Conservation (phyloP, 257 asterid genomes). For the Nicotiana obtusifolia region DNA sequence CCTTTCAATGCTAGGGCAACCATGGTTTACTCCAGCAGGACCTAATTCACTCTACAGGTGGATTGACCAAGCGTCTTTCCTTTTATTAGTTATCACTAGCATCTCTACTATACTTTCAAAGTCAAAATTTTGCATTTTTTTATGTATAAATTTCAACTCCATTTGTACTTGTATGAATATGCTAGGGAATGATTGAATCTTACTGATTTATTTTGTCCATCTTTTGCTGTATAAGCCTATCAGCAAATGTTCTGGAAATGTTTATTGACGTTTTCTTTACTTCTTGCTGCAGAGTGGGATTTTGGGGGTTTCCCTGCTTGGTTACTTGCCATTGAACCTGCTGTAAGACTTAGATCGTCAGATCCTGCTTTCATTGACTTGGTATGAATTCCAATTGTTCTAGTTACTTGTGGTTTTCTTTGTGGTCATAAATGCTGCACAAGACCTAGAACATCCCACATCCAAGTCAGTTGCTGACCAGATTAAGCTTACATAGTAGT, state of each 20-base stretch:
- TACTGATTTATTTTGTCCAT: not conserved
- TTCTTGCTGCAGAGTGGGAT: constrained; percentile 81
- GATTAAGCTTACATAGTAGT: not conserved
- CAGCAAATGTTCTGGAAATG: not conserved
- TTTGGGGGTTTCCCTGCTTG: constrained; percentile 98
- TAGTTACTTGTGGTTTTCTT: not conserved
- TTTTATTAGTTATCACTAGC: not conserved
- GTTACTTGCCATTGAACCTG: constrained; percentile 83
- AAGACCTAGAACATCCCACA: not conserved
- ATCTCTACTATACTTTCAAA: not conserved
- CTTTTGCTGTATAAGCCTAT: not conserved
- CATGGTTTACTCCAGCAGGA: too few species aligned
- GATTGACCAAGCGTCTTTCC: not conserved
- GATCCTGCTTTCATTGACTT: constrained; percentile 68
- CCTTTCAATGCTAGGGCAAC: too few species aligned
- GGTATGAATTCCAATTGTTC: constrained; percentile 35
- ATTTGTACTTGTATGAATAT: not conserved
- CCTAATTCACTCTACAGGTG: not conserved
- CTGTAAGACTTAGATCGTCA: constrained; percentile 72
- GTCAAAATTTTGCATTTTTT: not conserved
- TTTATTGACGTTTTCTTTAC: not conserved
- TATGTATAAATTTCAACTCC: not conserved
- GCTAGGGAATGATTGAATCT: not conserved
- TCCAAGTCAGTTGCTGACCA: not conserved
- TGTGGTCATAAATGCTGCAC: not conserved